Percentiles rank a stretch among this genome's conserved stretches.
Evolutionary conservation across 1,284 basidiomycete species (phyloP).

Genomic region (Ceratobasidium sp.): DNA sequence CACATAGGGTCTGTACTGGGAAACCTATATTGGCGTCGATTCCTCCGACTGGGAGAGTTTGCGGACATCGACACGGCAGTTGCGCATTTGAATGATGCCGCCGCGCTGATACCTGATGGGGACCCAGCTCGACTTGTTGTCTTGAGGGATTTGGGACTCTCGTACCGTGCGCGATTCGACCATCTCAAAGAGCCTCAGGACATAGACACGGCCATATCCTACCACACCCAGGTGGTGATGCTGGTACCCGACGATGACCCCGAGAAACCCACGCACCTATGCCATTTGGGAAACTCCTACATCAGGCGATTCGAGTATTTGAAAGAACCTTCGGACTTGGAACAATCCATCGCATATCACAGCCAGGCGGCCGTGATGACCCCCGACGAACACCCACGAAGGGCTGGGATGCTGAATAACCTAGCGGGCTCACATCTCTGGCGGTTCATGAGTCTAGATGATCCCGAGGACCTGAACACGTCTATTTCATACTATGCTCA

Average conservation of each 20-base stretch:
- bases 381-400: not conserved
- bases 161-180: not conserved
- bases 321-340: not conserved
- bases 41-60: not conserved
- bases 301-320: conserved; percentile 16
- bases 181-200: not conserved
- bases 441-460: not conserved
- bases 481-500: not conserved
- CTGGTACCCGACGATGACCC: not conserved
- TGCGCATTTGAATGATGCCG: not conserved
- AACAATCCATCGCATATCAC: conserved; percentile 13
- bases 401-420: not conserved
- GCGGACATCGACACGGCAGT: conserved; percentile 1
- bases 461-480: not conserved
- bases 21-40: not conserved
- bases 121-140: not conserved
- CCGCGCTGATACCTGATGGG: not conserved
- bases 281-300: conserved; percentile 20
- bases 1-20: not conserved
- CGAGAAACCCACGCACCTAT: not conserved
- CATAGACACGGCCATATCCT: conserved; percentile 9
- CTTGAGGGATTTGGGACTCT: not conserved
- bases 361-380: not conserved
- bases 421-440: not conserved
- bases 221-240: conserved; percentile 1